phyloP scores from a whole-genome alignment of 495 filamentous ascomycete species.

The Penicillium atrosanguineum region DNA sequence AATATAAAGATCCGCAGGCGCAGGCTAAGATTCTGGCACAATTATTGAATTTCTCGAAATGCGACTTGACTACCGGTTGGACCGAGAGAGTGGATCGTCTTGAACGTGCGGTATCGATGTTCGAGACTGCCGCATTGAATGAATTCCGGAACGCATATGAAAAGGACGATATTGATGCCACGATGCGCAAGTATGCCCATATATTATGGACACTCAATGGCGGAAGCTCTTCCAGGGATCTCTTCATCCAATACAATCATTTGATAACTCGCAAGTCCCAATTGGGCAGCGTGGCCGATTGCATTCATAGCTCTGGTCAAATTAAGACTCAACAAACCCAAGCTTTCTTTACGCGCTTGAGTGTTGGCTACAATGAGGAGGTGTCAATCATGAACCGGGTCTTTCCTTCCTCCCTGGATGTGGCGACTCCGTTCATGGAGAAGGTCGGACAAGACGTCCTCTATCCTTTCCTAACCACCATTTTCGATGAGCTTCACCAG shows the following conservation, averaged over 20 bases:
- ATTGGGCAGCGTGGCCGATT: constrained; percentile 77
- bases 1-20: constrained; percentile 80
- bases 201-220: constrained; percentile 82
- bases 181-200: constrained; percentile 84
- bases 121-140: constrained; percentile 83
- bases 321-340: constrained; percentile 76
- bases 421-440: constrained; percentile 74
- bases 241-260: constrained; percentile 85
- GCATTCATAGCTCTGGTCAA: constrained; percentile 61
- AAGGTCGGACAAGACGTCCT: constrained; percentile 83
- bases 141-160: constrained; percentile 93
- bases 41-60: constrained; percentile 70
- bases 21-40: constrained; percentile 88
- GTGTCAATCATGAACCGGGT: constrained; percentile 76
- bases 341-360: constrained; percentile 73
- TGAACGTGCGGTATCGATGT: constrained; percentile 71
- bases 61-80: constrained; percentile 77
- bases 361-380: constrained; percentile 77
- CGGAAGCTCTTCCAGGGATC: constrained; percentile 70
- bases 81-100: constrained; percentile 65
- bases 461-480: constrained; percentile 76
- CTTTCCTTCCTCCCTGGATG: constrained; percentile 74
- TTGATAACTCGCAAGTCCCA: constrained; percentile 70
- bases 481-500: constrained; percentile 88
- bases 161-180: constrained; percentile 81